phyloP scores from a whole-genome alignment of 352 stramenopile species.

The Phytophthora fragariae region DNA sequence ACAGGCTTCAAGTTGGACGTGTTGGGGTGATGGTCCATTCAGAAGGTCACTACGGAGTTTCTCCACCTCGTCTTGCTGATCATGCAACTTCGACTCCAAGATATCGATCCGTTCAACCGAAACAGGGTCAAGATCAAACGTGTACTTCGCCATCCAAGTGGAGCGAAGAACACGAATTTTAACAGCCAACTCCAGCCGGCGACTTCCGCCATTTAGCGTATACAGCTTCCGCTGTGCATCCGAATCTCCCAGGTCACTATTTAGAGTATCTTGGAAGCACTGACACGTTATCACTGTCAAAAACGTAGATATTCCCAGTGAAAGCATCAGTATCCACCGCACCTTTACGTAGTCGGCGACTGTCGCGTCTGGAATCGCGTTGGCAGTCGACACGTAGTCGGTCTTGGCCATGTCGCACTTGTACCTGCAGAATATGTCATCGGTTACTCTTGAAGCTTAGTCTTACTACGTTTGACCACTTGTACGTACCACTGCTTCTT shows the following conservation, averaged over 20 bases:
- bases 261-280: constrained; percentile 4
- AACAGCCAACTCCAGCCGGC: neutral
- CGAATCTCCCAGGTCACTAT: neutral
- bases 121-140: constrained; percentile 7
- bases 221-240: neutral
- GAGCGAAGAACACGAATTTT: constrained; percentile 3
- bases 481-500: neutral
- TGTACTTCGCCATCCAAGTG: neutral
- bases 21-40: no score
- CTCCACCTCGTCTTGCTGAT: constrained; percentile 9
- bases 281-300: neutral
- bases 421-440: neutral
- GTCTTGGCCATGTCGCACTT: neutral
- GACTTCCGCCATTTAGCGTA: neutral
- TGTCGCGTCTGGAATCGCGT: neutral
- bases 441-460: neutral
- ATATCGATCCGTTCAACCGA: constrained; percentile 14
- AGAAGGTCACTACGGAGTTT: neutral
- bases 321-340: no score
- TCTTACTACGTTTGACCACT: neutral
- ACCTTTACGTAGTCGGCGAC: neutral
- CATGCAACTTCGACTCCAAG: constrained; percentile 13
- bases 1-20: neutral
- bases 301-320: no score
- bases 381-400: constrained; percentile 2